A percentile compares a stretch with the other conserved stretches of the same genome.
phyloP scores from a whole-genome alignment of 805 yeast genomes.

The Candida nemodendra region DNA sequence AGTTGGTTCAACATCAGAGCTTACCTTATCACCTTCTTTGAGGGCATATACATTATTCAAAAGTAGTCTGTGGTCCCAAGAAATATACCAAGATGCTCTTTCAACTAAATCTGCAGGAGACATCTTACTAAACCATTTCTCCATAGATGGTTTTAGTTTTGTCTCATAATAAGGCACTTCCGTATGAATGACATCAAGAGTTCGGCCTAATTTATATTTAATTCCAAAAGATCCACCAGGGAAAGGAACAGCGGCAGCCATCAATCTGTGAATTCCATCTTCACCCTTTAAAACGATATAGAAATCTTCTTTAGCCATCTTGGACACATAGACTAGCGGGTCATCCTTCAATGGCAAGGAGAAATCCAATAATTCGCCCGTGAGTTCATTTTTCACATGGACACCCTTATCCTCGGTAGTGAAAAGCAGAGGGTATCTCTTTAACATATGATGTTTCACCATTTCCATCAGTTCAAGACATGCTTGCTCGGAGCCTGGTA shows the following conservation, averaged over 20 bases:
- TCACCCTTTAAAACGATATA: constrained; percentile 56
- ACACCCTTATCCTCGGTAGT: constrained; percentile 48
- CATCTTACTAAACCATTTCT: constrained; percentile 66
- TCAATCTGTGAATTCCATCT: constrained; percentile 59
- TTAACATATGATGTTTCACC: constrained; percentile 57
- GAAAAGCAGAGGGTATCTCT: constrained; percentile 63
- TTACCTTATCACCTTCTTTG: constrained; percentile 43
- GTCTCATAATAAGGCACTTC: constrained; percentile 70
- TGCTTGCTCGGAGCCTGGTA: constrained; percentile 63
- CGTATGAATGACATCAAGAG: constrained; percentile 61
- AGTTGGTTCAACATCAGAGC: constrained; percentile 43
- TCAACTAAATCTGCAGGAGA: constrained; percentile 63
- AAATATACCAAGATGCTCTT: constrained; percentile 71
- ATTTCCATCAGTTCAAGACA: constrained; percentile 61
- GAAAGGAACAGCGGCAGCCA: constrained; percentile 75
- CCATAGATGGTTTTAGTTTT: constrained; percentile 68
- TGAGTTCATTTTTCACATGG: constrained; percentile 57
- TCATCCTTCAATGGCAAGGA: constrained; percentile 58
- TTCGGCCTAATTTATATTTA: constrained; percentile 55
- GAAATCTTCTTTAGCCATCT: constrained; percentile 76
- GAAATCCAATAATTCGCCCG: constrained; percentile 62
- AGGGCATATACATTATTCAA: constrained; percentile 55
- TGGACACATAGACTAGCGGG: constrained; percentile 60
- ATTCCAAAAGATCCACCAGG: constrained; percentile 78
- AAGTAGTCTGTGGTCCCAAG: constrained; percentile 69